Base-by-base conservation (phyloP, 2,329 filamentous ascomycete species). In the Botrytis cinerea region DNA sequence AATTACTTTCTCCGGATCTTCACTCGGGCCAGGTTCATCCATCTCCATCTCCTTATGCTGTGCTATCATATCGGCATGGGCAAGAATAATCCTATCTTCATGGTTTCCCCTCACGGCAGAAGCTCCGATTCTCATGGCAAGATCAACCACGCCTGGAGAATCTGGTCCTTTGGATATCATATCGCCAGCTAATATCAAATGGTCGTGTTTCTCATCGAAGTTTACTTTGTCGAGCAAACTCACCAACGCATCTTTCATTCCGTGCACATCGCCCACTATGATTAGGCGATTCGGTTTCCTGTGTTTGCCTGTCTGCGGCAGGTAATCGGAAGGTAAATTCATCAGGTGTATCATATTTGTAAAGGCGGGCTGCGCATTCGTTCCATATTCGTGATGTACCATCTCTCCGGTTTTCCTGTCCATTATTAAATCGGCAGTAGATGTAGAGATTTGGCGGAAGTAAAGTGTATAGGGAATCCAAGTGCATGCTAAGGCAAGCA, bases 251-350 rank as follows among this genome's bases (percentile, higher is more conserved):
- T 87, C 81, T 77, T 89, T 89, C 85, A 96, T 96, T 67, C 96
- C 96, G 83, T 98, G 95, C 22, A 98, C 93, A 83, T 99, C 96
- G 72, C 96, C 95, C 48, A 98, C 86, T 75, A 98, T 86, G 48
- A 98, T 85, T 38, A 99, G 84, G 28, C 94, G 86, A 71, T 87
- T 89, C 35, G 83, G 78, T 54, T 84, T 83, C 32, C 81, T 73
- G 40, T 78, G 63, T 5, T 83, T 83, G 4, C 80, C 79, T 1
- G 77, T 80, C 43, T 79, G 69, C 1, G 80, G 80, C 1, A 81
- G 63, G 62, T 75, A 79, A 22, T 77, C 73, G 4, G 77, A 60
- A 22, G 79, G 77, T 2, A 81, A 75, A 57, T 80, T 78, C 69
- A 77, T 74, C 1, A 81, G 57, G 46, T 79, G 76, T n/a, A 78